Conservation (phyloP, 2,329 filamentous ascomycete species). For the Beauveria sp. region DNA sequence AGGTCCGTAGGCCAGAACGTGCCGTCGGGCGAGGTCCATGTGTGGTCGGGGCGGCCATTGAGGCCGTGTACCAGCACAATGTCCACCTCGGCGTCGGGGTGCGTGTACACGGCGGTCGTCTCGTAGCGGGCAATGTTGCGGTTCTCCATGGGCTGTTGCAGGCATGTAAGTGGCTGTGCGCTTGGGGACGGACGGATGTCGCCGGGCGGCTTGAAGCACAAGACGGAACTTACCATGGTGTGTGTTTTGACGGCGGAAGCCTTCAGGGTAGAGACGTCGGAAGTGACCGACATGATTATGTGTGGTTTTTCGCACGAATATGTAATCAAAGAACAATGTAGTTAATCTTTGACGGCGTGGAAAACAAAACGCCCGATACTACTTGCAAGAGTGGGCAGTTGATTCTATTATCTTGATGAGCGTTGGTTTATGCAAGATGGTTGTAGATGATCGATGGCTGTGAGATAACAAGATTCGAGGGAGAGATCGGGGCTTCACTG, state of each 20-base stretch:
- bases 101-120: constrained; percentile 50
- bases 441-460: not conserved
- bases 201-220: not conserved
- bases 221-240: constrained; percentile 4
- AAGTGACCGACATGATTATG: not conserved
- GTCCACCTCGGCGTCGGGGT: constrained; percentile 52
- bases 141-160: constrained; percentile 29
- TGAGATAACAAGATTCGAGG: not conserved
- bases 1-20: constrained; percentile 65
- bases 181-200: not conserved
- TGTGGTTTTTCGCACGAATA: not conserved
- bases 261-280: not conserved
- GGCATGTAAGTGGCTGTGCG: not conserved
- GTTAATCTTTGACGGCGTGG: not conserved
- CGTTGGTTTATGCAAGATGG: not conserved
- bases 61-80: constrained; percentile 66
- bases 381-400: not conserved
- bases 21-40: constrained; percentile 51
- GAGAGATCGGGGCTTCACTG: not conserved
- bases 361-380: not conserved
- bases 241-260: not conserved
- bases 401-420: not conserved
- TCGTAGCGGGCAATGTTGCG: constrained; percentile 40
- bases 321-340: not conserved
- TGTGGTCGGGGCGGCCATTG: constrained; percentile 57